These are phyloP conservation scores for Candida sp. DNA, from an alignment of 1,139 yeast genomes.

Conservation along the genomic window DNA sequence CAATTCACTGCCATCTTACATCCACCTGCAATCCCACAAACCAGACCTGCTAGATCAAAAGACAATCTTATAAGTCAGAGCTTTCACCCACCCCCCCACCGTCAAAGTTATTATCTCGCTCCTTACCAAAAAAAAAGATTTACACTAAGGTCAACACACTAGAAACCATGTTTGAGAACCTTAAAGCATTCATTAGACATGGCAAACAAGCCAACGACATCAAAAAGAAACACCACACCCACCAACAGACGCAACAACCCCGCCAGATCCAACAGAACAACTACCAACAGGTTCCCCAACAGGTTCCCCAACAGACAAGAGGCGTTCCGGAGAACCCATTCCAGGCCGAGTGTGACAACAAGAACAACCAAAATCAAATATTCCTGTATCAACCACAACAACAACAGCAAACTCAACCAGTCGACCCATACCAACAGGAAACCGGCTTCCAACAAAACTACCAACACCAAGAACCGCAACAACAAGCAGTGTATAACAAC, in stretches of 20 bases:
- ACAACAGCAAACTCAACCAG: conserved; percentile 3
- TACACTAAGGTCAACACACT: background rate
- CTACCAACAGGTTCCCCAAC: too few species aligned
- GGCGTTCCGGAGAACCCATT: background rate
- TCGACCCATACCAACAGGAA: conserved; percentile 6
- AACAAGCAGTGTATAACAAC: conserved; percentile 13
- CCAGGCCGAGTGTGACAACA: background rate
- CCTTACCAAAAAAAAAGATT: background rate
- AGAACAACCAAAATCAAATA: background rate
- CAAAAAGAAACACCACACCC: conserved; percentile 21
- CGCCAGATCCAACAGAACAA: conserved; percentile 3
- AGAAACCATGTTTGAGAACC: conserved; percentile 52
- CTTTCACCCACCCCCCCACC: too few species aligned
- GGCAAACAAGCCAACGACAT: conserved; percentile 73
- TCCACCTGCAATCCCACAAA: too few species aligned
- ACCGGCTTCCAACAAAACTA: conserved; percentile 1
- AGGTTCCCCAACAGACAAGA: conserved; percentile 1
- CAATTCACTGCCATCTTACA: background rate
- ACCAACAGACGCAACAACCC: conserved; percentile 1
- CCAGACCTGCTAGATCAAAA: background rate
- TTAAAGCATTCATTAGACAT: conserved; percentile 82
- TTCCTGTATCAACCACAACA: background rate
- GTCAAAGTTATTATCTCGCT: background rate
- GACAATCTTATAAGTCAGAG: background rate
- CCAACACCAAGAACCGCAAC: conserved; percentile 5